These are phyloP conservation scores for Periconia sp. DNA, from an alignment of 2,329 filamentous ascomycete genomes.

Conservation along the genomic window DNA sequence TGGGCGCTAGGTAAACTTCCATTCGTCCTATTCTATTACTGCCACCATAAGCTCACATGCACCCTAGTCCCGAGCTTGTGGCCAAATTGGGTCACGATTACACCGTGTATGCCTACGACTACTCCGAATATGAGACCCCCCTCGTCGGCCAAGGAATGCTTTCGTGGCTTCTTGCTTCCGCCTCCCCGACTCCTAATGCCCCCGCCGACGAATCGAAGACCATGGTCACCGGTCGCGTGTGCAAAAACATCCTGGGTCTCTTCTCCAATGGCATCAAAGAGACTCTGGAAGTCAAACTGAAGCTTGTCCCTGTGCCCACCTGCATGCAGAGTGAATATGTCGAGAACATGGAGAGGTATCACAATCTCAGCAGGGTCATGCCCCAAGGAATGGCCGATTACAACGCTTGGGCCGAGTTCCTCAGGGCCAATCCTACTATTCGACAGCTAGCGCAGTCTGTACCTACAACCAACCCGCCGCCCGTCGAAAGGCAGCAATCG, in stretches of 20 bases:
- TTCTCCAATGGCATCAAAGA: slow-evolving; percentile 83
- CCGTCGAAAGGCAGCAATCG: slow-evolving; percentile 21
- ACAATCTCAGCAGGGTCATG: slow-evolving; percentile 59
- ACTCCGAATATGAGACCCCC: slow-evolving; percentile 90
- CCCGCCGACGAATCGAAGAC: slow-evolving; percentile 64
- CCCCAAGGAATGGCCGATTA: slow-evolving; percentile 64
- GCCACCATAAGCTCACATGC: slow-evolving; percentile 37
- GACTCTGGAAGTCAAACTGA: slow-evolving; percentile 90
- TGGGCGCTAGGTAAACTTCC: slow-evolving; percentile 54
- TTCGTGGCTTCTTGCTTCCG: slow-evolving; percentile 73
- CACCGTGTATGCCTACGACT: slow-evolving; percentile 96
- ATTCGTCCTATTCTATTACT: slow-evolving; percentile 1
- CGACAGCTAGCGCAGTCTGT: slow-evolving; percentile 34
- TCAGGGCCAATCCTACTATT: slow-evolving; percentile 66
- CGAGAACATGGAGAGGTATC: slow-evolving; percentile 62
- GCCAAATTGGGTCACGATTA: slow-evolving; percentile 77
- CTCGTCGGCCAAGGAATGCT: slow-evolving; percentile 95
- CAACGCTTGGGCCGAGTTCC: slow-evolving; percentile 75
- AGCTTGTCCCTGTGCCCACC: slow-evolving; percentile 75
- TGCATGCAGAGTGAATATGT: slow-evolving; percentile 62
- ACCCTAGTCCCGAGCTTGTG: slow-evolving; percentile 77
- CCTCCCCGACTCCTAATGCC: slow-evolving; percentile 57
- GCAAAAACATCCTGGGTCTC: slow-evolving; percentile 79
- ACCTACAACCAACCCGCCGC: slow-evolving; percentile 17
- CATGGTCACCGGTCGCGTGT: slow-evolving; percentile 86